Conservation (phyloP, 2,329 filamentous ascomycete genomes). For the Parafenestella ontariensis region DNA sequence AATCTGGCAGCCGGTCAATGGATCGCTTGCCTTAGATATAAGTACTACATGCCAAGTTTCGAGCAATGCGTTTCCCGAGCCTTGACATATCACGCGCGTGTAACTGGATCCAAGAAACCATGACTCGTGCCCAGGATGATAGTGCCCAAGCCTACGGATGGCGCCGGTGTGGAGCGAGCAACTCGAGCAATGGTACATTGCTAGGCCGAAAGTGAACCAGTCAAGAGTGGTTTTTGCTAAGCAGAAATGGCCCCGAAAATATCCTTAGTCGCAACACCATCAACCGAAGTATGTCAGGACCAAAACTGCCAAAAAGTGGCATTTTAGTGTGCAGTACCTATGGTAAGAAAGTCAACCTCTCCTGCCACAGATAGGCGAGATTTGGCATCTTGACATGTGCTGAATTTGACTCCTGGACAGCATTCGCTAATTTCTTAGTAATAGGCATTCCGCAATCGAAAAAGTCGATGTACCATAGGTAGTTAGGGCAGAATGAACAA, state of each 20-base stretch:
- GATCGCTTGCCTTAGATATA: background rate
- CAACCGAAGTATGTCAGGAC: too few species aligned
- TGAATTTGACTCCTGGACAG: background rate
- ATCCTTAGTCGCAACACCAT: background rate
- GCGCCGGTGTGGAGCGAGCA: conserved; percentile 7
- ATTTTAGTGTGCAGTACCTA: too few species aligned
- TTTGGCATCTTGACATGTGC: background rate
- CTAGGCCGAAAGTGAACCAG: conserved; percentile 28
- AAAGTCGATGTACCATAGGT: background rate
- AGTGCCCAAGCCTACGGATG: background rate
- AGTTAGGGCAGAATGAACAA: background rate
- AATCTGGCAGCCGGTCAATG: conserved; percentile 23
- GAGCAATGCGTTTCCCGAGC: conserved; percentile 32
- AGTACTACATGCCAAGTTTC: conserved; percentile 29
- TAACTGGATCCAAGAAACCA: conserved; percentile 6
- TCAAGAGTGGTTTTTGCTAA: conserved; percentile 20
- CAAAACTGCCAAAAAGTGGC: too few species aligned
- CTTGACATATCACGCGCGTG: conserved; percentile 17
- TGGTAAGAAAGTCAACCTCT: too few species aligned
- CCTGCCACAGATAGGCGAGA: too few species aligned
- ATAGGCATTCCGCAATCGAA: background rate
- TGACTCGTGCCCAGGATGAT: background rate
- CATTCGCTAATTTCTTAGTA: background rate
- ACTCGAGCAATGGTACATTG: conserved; percentile 19
- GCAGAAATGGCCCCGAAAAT: conserved; percentile 10